Evolutionary conservation across 1,139 yeast genomes (phyloP), one percentile per base, ranked within the genome.

Genomic region (Sugiyamaella castrensis): DNA sequence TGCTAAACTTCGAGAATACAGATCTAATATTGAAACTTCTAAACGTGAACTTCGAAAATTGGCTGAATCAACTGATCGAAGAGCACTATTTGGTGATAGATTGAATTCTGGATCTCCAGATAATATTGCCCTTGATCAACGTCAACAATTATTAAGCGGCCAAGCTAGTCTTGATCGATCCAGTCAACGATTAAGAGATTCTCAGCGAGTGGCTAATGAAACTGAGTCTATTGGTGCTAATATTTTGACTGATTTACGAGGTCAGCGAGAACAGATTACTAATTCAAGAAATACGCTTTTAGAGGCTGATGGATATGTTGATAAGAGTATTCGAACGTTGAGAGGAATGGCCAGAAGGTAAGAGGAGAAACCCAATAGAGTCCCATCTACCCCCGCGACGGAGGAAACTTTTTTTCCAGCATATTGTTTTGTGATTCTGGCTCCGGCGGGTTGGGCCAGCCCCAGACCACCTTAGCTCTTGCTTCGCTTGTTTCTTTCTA

Each of bases 231-330:
- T 94, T 46, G 99, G 99, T 1, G 88, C 97, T 8, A 86, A 87
- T 57, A 92, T 94, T 50, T 76, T 94, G 67, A 83, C 83, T 62
- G 96, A 92, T 66, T 73, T 94, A 58, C 75, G 97, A 53, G 84
- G 95, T 16, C 99, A 94, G 71, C 75, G 98, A 52, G 98, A 94
- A 62, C 98, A 95, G 63, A 80, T 94, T 46, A 71, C 79, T 43
- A 89, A 91, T 57, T 81, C 96, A 12, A 79, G 98, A 65, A 82
- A 82, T 59, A 87, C 95, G 0, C 73, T 94, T 46, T 77, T 80
- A 69, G 94, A 89, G 55, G 98, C 98, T 0, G 98, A 94, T 64
- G 81, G 86, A 1, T 89, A 91, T 62, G 96, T 94, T 47, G 98
- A 92, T 68, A 83, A 85, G 64, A 84, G 95, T 48, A 79, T 94